A percentile compares a stretch with the other conserved stretches of the same genome.
These are phyloP conservation scores for Candida takata DNA, from an alignment of 805 yeast genomes.

Conservation along the genomic window DNA sequence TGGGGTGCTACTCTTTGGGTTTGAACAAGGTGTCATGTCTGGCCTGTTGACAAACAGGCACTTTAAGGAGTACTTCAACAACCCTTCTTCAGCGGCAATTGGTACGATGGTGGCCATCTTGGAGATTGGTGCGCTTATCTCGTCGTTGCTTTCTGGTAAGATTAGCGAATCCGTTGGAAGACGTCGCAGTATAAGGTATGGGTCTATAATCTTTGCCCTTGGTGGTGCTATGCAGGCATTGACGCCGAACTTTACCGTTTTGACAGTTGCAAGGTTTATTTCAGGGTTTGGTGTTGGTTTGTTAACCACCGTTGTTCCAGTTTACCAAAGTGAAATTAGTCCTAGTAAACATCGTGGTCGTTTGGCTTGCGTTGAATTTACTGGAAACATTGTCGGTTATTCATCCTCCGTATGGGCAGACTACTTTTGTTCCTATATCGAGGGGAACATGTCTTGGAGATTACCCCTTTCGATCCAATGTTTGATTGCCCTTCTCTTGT, in stretches of 20 bases:
- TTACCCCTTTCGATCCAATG: slow-evolving; percentile 73
- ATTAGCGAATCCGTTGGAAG: slow-evolving; percentile 77
- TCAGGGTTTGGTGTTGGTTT: slow-evolving; percentile 87
- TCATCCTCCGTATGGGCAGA: slow-evolving; percentile 84
- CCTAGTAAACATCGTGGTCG: slow-evolving; percentile 84
- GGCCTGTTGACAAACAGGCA: slow-evolving; percentile 64
- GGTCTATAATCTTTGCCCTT: slow-evolving; percentile 67
- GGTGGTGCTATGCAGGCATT: slow-evolving; percentile 75
- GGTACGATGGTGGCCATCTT: slow-evolving; percentile 86
- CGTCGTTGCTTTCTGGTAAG: slow-evolving; percentile 72
- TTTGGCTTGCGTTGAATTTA: slow-evolving; percentile 80
- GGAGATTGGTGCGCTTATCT: slow-evolving; percentile 80
- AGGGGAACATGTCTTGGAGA: slow-evolving; percentile 65
- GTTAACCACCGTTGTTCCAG: slow-evolving; percentile 76
- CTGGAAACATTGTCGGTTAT: slow-evolving; percentile 81
- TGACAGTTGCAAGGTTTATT: slow-evolving; percentile 70
- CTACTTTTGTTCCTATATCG: slow-evolving; percentile 62
- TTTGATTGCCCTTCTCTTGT: slow-evolving; percentile 59
- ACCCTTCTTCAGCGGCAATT: slow-evolving; percentile 67
- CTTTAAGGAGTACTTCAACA: slow-evolving; percentile 59
- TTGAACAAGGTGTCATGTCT: slow-evolving; percentile 86
- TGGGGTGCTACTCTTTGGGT: slow-evolving; percentile 57
- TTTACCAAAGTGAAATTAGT: slow-evolving; percentile 82
- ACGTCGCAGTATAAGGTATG: slow-evolving; percentile 69
- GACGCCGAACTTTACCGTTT: slow-evolving; percentile 43